Evolutionary conservation across 75 land plant genomes (phyloP).

Genomic region (Isoetes taiwanensis): DNA sequence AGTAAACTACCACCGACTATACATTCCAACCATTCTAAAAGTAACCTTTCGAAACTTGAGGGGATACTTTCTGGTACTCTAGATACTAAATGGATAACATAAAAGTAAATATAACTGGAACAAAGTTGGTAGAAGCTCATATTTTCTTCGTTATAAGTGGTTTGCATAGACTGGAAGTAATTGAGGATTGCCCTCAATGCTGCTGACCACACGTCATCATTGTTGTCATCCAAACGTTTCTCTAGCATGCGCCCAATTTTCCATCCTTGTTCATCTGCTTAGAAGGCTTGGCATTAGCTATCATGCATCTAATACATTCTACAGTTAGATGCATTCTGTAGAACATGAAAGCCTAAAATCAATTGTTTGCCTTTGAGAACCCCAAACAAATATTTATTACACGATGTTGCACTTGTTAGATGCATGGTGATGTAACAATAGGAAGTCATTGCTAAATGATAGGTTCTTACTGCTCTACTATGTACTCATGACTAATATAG

Average conservation of each 20-base stretch:
- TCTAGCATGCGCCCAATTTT: conserved; percentile 6
- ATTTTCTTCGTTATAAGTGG: conserved; percentile 10
- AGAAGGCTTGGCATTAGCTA: neutral
- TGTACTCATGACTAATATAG: too few species aligned
- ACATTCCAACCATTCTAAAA: neutral
- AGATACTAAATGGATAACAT: neutral
- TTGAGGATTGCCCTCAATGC: conserved; percentile 12
- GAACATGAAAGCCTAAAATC: neutral
- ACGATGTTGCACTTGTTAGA: too few species aligned
- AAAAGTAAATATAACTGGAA: neutral
- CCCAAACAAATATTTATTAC: conserved; percentile 13
- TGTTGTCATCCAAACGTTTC: conserved; percentile 30
- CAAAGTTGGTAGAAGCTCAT: neutral
- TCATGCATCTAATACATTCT: neutral
- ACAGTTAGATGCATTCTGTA: neutral
- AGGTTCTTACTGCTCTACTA: too few species aligned
- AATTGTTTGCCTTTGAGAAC: conserved; percentile 8
- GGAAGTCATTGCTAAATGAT: too few species aligned
- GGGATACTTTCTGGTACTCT: neutral
- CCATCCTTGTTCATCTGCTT: conserved; percentile 14
- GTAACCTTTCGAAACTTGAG: neutral
- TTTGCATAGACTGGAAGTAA: conserved; percentile 18
- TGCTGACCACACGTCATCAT: conserved; percentile 21
- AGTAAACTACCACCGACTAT: neutral
- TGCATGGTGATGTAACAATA: too few species aligned